phyloP scores from a whole-genome alignment of 345 rosid species.

The Citrus sp. region DNA sequence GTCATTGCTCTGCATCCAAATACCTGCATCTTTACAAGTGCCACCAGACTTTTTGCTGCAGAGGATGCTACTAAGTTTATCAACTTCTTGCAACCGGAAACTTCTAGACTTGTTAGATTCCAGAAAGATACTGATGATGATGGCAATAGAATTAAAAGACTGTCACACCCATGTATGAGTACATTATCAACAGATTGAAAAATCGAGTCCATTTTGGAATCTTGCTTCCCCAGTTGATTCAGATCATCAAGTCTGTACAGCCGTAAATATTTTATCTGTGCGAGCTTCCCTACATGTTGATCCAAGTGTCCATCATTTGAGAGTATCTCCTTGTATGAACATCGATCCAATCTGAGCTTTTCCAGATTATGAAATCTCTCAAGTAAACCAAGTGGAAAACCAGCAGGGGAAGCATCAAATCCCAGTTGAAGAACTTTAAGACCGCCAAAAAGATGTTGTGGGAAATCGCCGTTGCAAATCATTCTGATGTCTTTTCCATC shows the following conservation, averaged over 20 bases:
- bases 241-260: not conserved
- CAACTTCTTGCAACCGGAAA: not conserved
- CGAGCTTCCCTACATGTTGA: not conserved
- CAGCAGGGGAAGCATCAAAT: not conserved
- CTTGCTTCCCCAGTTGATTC: conserved; percentile 9
- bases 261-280: not conserved
- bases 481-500: not conserved
- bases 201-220: not conserved
- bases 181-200: not conserved
- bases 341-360: not conserved
- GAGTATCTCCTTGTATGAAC: conserved; percentile 10
- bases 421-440: not conserved
- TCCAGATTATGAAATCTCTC: conserved; percentile 12
- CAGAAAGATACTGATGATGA: not conserved
- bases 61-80: not conserved
- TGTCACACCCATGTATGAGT: rapidly evolving
- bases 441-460: not conserved
- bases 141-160: not conserved
- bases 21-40: not conserved
- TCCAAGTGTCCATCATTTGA: not conserved
- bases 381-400: conserved; percentile 1
- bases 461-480: not conserved
- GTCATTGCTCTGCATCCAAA: not conserved
- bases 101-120: not conserved
- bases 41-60: conserved; percentile 3